A percentile compares a stretch with the other conserved stretches of the same genome.
phyloP scores from a whole-genome alignment of 1,284 basidiomycete species.

The Cutaneotrichosporon sp. region DNA sequence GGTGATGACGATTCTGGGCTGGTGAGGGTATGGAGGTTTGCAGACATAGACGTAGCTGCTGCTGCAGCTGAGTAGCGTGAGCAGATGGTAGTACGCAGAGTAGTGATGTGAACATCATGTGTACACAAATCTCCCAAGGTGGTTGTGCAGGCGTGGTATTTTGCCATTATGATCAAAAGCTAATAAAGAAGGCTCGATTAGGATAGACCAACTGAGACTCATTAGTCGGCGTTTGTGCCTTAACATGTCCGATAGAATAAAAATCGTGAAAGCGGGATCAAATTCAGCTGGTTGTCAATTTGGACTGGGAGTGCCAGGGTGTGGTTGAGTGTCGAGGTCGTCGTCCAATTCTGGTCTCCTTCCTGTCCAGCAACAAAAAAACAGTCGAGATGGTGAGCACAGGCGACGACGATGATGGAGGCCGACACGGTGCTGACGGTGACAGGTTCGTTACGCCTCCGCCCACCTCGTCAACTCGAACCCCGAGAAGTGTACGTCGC shows the following conservation, averaged over 20 bases:
- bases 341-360: conserved; percentile 5
- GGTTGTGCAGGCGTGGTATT: no score
- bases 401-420: neutral
- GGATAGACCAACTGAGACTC: no score
- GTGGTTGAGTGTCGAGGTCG: neutral
- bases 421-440: conserved; percentile 7
- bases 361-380: conserved; percentile 12
- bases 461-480: conserved; percentile 71
- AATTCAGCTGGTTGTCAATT: neutral
- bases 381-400: conserved; percentile 12
- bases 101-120: neutral
- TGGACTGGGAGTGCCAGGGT: neutral
- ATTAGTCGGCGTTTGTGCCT: no score
- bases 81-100: neutral
- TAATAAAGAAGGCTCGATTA: no score
- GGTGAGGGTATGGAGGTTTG: conserved; percentile 5
- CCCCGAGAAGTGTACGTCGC: conserved; percentile 80
- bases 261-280: neutral
- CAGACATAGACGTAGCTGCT: neutral
- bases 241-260: no score
- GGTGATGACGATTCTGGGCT: conserved; percentile 20
- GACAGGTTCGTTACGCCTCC: conserved; percentile 84
- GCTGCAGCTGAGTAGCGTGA: no score
- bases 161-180: no score
- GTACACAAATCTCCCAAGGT: neutral